phyloP scores from a whole-genome alignment of 2,329 filamentous ascomycete species.

The Trichothecium roseum region DNA sequence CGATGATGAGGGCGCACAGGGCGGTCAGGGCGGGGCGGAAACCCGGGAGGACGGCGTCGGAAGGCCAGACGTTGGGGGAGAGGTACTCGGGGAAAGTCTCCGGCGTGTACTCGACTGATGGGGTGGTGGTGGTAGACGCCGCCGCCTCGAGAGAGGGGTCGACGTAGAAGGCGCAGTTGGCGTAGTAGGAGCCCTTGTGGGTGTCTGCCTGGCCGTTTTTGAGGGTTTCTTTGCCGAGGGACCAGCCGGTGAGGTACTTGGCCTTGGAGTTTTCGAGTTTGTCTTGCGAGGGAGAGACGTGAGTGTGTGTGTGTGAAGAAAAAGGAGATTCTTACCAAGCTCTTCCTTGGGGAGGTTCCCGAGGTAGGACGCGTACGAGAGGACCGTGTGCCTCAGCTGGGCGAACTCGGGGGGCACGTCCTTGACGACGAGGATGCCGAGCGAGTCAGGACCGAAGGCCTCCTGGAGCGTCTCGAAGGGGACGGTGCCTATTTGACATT shows the following conservation, averaged over 20 bases:
- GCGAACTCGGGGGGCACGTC: constrained; percentile 66
- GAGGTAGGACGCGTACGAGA: constrained; percentile 84
- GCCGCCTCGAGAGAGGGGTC: constrained; percentile 52
- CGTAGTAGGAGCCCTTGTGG: constrained; percentile 75
- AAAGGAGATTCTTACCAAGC: constrained; percentile 63
- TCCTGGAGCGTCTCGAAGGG: constrained; percentile 58
- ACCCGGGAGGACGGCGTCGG: constrained; percentile 55
- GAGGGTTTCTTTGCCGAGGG: constrained; percentile 70
- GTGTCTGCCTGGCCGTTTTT: constrained; percentile 70
- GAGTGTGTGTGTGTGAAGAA: constrained; percentile 1
- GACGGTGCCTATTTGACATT: constrained; percentile 45
- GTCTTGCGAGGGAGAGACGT: constrained; percentile 18
- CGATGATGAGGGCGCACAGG: constrained; percentile 77
- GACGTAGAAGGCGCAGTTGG: constrained; percentile 72
- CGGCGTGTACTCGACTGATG: constrained; percentile 45
- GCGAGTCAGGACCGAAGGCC: constrained; percentile 81
- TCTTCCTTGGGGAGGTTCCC: constrained; percentile 65
- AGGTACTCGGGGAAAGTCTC: constrained; percentile 78
- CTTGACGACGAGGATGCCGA: constrained; percentile 90
- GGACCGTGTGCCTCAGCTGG: constrained; percentile 58
- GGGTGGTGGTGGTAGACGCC: too few species aligned
- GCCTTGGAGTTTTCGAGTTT: constrained; percentile 48
- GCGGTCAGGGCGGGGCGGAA: constrained; percentile 65
- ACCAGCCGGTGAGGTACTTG: constrained; percentile 66
- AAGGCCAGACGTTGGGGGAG: constrained; percentile 77